A percentile compares a stretch with the other conserved stretches of the same genome.
Evolutionary conservation across 1,284 basidiomycete genomes (phyloP).

Genomic region (Puccinia coronata): DNA sequence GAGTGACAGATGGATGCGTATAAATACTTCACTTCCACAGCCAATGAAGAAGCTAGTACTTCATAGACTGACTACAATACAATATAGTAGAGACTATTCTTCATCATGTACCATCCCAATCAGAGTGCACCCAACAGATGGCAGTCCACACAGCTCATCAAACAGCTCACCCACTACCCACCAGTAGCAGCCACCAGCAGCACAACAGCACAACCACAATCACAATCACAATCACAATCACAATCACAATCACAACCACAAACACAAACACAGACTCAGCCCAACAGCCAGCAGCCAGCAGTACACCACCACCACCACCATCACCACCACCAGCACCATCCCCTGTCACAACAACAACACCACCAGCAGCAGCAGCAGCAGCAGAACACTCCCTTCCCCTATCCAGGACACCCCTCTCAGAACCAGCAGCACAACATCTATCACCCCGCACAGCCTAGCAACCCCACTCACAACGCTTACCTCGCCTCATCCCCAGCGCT

Average conservation of each 20-base stretch:
- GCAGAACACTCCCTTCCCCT: not conserved
- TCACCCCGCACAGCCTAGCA: slow-evolving; percentile 53
- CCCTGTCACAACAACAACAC: slow-evolving; percentile 54
- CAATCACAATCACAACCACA: not conserved
- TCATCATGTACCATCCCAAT: not conserved
- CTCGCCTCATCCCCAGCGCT: slow-evolving; percentile 18
- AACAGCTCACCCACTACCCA: slow-evolving; percentile 21
- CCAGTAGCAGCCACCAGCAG: slow-evolving; percentile 43
- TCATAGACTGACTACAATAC: no score
- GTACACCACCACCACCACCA: slow-evolving; percentile 58
- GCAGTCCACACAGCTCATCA: slow-evolving; percentile 40
- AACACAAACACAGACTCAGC: not conserved
- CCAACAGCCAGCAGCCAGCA: not conserved
- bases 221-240: not conserved
- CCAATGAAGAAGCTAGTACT: not conserved
- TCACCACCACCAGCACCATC: slow-evolving; percentile 53
- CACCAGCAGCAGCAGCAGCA: slow-evolving; percentile 53
- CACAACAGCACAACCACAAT: slow-evolving; percentile 21
- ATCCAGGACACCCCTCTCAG: slow-evolving; percentile 55
- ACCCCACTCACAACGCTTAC: no score
- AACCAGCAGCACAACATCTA: slow-evolving; percentile 54
- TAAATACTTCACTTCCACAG: no score
- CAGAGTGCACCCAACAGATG: slow-evolving; percentile 16
- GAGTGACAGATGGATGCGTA: no score
- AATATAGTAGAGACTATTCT: no score